phyloP scores from a whole-genome alignment of 148 eudicot genomes.

The Fagopyrum tataricum region DNA sequence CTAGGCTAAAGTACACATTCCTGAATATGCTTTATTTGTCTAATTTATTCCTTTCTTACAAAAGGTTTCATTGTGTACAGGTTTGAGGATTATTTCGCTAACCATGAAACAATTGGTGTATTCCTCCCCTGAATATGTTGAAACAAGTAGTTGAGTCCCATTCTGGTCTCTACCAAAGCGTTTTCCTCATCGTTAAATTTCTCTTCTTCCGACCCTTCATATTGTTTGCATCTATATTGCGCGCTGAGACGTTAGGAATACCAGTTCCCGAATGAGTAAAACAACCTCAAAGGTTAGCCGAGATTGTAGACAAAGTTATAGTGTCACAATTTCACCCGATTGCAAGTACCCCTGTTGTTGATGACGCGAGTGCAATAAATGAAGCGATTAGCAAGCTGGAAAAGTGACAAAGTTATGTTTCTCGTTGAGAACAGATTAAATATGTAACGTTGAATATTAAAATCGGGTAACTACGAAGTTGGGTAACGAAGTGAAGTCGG shows the following conservation, averaged over 20 bases:
- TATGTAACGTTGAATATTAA: too few relatives aligned
- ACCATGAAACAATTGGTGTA: constrained; percentile 79
- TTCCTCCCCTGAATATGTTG: constrained; percentile 84
- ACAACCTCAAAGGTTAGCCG: constrained; percentile 55
- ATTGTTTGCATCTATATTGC: constrained; percentile 59
- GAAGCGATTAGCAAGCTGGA: constrained; percentile 58
- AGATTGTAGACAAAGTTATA: constrained; percentile 56
- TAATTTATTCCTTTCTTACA: background rate
- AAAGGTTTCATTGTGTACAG: constrained; percentile 26
- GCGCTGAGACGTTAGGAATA: constrained; percentile 88
- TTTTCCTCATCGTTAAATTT: constrained; percentile 67
- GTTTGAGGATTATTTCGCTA: constrained; percentile 84
- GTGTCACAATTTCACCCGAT: constrained; percentile 84
- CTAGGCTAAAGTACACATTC: constrained; percentile 58
- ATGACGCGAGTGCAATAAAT: constrained; percentile 64
- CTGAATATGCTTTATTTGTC: constrained; percentile 6
- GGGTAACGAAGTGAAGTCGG: too few relatives aligned
- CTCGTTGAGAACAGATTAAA: too few relatives aligned
- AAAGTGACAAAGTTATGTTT: constrained; percentile 25
- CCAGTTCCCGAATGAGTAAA: constrained; percentile 77
- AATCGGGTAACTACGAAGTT: too few relatives aligned
- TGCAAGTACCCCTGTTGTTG: constrained; percentile 42
- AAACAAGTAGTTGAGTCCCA: constrained; percentile 81
- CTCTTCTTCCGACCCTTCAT: constrained; percentile 50
- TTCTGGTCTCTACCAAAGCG: constrained; percentile 98